These are phyloP conservation scores for Galerina marginata DNA, from an alignment of 768 basidiomycete genomes.

Conservation along the genomic window DNA sequence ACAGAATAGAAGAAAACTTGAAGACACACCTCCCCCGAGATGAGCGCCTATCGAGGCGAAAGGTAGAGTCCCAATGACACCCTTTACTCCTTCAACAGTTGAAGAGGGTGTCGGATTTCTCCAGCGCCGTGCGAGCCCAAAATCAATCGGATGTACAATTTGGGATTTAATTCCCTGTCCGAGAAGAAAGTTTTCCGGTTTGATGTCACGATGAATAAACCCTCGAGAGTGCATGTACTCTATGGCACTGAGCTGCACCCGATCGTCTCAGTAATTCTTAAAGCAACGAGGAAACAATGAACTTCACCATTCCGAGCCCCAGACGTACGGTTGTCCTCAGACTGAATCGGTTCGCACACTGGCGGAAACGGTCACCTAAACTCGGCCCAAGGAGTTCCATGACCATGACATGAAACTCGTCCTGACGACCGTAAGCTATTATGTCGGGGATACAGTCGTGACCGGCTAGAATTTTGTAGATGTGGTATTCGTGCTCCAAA, in stretches of 20 bases:
- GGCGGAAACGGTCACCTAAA: constrained; percentile 2
- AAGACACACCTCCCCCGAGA: constrained; percentile 3
- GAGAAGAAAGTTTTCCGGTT: constrained; percentile 8
- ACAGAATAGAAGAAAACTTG: not conserved
- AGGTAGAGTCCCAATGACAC: constrained; percentile 3
- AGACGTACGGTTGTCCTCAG: constrained; percentile 3
- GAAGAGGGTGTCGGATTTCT: not conserved
- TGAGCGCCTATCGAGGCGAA: constrained; percentile 4
- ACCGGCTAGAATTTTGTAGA: constrained; percentile 6
- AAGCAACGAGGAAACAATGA: not conserved
- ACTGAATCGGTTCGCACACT: constrained; percentile 3
- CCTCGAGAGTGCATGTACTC: constrained; percentile 8
- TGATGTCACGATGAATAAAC: constrained; percentile 14
- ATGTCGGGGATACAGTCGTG: not conserved
- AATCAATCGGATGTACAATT: constrained; percentile 4
- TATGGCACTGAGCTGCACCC: constrained; percentile 1
- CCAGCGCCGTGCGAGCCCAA: constrained; percentile 5
- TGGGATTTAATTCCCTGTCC: not conserved
- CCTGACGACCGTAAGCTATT: constrained; percentile 6
- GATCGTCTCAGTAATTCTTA: not conserved
- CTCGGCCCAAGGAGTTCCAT: constrained; percentile 9
- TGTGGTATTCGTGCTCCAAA: constrained; percentile 13
- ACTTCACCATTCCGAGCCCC: constrained; percentile 6
- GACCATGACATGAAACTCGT: not conserved
- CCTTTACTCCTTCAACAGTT: not conserved